Conservation (phyloP, 768 basidiomycete species). For the Boletus reticulatus region DNA sequence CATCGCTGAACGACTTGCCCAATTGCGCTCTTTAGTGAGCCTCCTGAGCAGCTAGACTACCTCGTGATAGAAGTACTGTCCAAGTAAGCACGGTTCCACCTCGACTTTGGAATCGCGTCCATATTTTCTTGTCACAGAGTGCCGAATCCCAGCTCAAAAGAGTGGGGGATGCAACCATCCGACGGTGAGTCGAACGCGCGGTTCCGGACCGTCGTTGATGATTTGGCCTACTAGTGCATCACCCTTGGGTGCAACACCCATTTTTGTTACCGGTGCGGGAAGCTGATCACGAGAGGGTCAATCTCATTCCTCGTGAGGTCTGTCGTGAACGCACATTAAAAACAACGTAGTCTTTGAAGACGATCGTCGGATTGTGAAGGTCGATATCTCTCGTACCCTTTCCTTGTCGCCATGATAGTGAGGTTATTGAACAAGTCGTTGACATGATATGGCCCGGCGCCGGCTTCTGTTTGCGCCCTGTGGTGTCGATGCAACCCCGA, state of each 20-base stretch:
- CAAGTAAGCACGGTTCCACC: constrained; percentile 37
- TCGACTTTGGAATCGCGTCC: neutral
- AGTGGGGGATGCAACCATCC: constrained; percentile 58
- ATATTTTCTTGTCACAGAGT: constrained; percentile 30
- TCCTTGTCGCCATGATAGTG: neutral
- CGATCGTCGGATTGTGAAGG: neutral
- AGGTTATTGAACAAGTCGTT: neutral
- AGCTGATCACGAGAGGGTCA: constrained; percentile 41
- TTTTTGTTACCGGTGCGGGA: constrained; percentile 53
- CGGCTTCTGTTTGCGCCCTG: too few relatives aligned
- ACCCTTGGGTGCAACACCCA: constrained; percentile 55
- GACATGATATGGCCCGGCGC: too few relatives aligned
- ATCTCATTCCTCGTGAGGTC: constrained; percentile 28
- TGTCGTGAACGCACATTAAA: constrained; percentile 35
- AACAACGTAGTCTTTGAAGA: constrained; percentile 29
- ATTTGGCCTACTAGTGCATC: constrained; percentile 37
- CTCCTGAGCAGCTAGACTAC: constrained; percentile 35
- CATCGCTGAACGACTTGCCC: too few relatives aligned
- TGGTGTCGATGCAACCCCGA: too few relatives aligned
- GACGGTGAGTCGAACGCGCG: constrained; percentile 40
- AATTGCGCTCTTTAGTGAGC: too few relatives aligned
- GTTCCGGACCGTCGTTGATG: neutral
- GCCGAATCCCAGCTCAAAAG: constrained; percentile 47
- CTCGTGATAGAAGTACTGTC: constrained; percentile 64
- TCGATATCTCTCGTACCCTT: neutral